A percentile compares a stretch with the other conserved stretches of the same genome.
Conservation (phyloP, 805 yeast genomes). For the Cyberlindnera mycetangii region DNA sequence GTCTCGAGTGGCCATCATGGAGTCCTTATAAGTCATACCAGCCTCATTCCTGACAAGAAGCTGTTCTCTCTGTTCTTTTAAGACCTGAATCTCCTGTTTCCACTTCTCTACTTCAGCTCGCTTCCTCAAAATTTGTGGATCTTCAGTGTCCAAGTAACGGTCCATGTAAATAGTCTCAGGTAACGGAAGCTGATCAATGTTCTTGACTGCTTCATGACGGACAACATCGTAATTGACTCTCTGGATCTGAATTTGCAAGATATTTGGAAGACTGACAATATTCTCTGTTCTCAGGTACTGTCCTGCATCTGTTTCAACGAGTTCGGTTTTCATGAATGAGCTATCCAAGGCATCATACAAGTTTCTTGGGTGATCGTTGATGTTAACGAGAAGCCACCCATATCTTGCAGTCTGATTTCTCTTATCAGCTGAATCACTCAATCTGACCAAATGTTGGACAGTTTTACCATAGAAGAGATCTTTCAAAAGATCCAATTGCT, state of each 20-base stretch:
- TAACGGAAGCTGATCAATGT: conserved; percentile 78
- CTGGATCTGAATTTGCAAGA: conserved; percentile 89
- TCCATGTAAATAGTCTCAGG: conserved; percentile 79
- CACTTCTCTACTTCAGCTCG: conserved; percentile 55
- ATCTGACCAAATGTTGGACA: conserved; percentile 67
- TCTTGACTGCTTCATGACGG: conserved; percentile 71
- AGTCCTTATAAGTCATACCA: conserved; percentile 48
- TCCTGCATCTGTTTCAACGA: conserved; percentile 62
- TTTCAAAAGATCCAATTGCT: conserved; percentile 81
- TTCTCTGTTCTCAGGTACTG: conserved; percentile 73
- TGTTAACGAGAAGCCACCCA: conserved; percentile 76
- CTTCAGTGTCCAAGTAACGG: conserved; percentile 73
- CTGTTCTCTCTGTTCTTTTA: conserved; percentile 42
- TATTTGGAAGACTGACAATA: conserved; percentile 68
- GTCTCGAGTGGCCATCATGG: conserved; percentile 53
- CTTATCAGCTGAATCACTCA: conserved; percentile 32
- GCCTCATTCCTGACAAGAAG: conserved; percentile 46
- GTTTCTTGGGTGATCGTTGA: conserved; percentile 84
- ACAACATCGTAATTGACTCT: conserved; percentile 87
- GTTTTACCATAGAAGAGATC: conserved; percentile 82
- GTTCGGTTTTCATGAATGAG: conserved; percentile 70
- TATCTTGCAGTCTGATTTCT: conserved; percentile 70
- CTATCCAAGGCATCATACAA: conserved; percentile 89
- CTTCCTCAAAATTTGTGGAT: conserved; percentile 46
- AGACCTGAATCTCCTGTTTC: conserved; percentile 49